These are phyloP conservation scores for Parastagonospora avenae DNA, from an alignment of 2,329 filamentous ascomycete species.

Conservation along the genomic window DNA sequence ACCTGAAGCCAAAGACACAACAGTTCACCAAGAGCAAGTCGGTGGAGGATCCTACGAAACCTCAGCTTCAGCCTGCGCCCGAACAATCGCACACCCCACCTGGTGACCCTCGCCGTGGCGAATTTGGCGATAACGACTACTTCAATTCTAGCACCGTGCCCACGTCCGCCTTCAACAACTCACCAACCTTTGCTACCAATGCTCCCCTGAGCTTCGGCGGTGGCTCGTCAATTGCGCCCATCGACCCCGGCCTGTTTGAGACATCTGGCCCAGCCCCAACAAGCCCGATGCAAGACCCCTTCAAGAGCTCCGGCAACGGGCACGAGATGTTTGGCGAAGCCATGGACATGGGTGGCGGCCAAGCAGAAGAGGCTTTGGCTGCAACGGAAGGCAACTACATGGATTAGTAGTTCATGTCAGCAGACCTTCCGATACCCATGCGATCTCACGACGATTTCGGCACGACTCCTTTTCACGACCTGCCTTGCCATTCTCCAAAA, in stretches of 20 bases:
- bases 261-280: slow-evolving; percentile 34
- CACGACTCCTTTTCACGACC: not conserved
- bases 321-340: slow-evolving; percentile 45
- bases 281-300: slow-evolving; percentile 43
- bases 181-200: slow-evolving; percentile 40
- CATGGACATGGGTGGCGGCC: slow-evolving; percentile 42
- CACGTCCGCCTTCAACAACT: slow-evolving; percentile 37
- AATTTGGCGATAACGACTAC: slow-evolving; percentile 38
- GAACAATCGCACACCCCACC: slow-evolving; percentile 46
- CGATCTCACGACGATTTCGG: not conserved
- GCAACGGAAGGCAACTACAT: slow-evolving; percentile 43
- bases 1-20: slow-evolving; percentile 71
- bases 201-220: slow-evolving; percentile 37
- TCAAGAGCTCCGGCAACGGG: slow-evolving; percentile 44
- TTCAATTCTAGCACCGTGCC: slow-evolving; percentile 29
- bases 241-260: slow-evolving; percentile 47
- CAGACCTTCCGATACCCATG: not conserved
- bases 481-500: no score
- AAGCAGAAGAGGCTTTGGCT: slow-evolving; percentile 46
- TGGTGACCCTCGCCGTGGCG: slow-evolving; percentile 38
- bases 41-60: slow-evolving; percentile 49
- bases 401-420: slow-evolving; percentile 27
- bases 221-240: slow-evolving; percentile 35
- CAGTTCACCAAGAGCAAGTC: slow-evolving; percentile 64
- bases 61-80: slow-evolving; percentile 43